A percentile compares a stretch with the other conserved stretches of the same genome.
Conservation (phyloP, 257 asterid genomes). For the Agastache rugosa region DNA sequence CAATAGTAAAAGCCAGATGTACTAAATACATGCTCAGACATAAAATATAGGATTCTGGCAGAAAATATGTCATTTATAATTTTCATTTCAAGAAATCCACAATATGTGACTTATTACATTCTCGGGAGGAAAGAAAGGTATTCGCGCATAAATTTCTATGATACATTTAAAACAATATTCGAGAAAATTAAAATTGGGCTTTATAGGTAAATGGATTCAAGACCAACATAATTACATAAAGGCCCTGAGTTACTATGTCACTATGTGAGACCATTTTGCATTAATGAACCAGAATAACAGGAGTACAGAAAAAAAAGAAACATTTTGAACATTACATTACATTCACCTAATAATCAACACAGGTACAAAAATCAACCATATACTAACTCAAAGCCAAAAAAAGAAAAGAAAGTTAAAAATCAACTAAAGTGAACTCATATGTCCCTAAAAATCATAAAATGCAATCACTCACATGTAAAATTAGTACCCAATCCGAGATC, state of each 20-base stretch:
- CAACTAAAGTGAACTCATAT: neutral
- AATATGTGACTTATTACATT: too few relatives aligned
- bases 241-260: too few relatives aligned
- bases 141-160: neutral
- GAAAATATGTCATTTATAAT: neutral
- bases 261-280: conserved; percentile 5
- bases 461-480: neutral
- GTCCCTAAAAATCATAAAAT: neutral
- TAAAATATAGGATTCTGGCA: neutral
- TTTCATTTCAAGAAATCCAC: too few relatives aligned
- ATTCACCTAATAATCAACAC: neutral
- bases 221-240: conserved; percentile 2
- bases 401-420: neutral
- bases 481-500: conserved; percentile 32
- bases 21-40: neutral
- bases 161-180: conserved; percentile 9
- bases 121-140: neutral
- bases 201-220: neutral
- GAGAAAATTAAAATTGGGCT: neutral
- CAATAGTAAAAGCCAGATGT: neutral
- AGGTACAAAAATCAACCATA: neutral
- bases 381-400: neutral
- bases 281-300: conserved; percentile 6
- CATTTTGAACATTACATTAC: neutral
- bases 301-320: neutral